Evolutionary conservation across 2,329 filamentous ascomycete genomes (phyloP).

Genomic region (Colletotrichum tamarilloi): DNA sequence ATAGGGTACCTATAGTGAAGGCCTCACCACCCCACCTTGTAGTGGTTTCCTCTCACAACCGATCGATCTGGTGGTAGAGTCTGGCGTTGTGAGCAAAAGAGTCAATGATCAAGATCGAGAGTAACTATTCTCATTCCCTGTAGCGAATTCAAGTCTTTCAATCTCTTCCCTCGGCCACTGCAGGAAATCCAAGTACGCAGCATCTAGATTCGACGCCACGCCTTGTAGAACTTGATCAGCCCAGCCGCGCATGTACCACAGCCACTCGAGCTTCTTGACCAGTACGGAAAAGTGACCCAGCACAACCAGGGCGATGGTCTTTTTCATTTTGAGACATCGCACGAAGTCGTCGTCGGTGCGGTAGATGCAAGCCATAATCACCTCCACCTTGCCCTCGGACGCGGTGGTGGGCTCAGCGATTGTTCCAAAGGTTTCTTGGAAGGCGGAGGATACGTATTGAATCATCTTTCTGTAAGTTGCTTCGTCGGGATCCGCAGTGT

Average conservation of each 20-base stretch:
- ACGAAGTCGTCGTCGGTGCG: constrained; percentile 24
- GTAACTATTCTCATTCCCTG: background rate
- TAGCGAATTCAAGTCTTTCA: constrained; percentile 23
- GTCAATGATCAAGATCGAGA: too few species aligned
- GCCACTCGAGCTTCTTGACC: constrained; percentile 29
- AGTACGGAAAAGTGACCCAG: constrained; percentile 36
- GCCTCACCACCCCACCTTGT: too few species aligned
- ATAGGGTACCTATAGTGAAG: too few species aligned
- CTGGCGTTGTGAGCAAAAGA: too few species aligned
- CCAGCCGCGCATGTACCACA: constrained; percentile 39
- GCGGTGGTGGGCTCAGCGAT: constrained; percentile 6
- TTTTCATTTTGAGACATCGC: constrained; percentile 21
- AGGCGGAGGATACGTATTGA: background rate
- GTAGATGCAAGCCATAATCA: constrained; percentile 35
- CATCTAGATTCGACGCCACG: constrained; percentile 9
- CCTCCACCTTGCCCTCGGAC: constrained; percentile 22
- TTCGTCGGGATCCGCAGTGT: background rate
- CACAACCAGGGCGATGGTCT: constrained; percentile 32
- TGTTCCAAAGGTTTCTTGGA: constrained; percentile 28
- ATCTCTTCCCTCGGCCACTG: constrained; percentile 40
- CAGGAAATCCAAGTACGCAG: constrained; percentile 25
- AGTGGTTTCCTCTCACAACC: too few species aligned
- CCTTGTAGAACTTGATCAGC: constrained; percentile 27
- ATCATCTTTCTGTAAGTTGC: constrained; percentile 7
- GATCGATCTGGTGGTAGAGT: too few species aligned